A percentile compares a stretch with the other conserved stretches of the same genome.
Evolutionary conservation across 768 basidiomycete species (phyloP).

Genomic region (Astraeus odoratus): DNA sequence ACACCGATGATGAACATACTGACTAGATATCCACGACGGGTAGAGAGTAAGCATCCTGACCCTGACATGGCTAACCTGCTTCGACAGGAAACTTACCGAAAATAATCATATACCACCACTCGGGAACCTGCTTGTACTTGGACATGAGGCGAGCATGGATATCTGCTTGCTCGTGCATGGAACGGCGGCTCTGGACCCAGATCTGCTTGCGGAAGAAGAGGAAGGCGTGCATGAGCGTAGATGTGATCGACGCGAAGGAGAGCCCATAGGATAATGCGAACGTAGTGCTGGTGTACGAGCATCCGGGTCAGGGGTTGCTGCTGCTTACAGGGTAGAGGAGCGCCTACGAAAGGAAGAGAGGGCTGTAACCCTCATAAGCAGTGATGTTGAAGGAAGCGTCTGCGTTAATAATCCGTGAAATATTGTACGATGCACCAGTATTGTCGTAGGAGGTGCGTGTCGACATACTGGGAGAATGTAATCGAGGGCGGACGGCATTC

Average conservation of each 20-base stretch:
- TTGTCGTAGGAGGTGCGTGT: conserved; percentile 64
- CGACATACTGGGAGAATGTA: conserved; percentile 34
- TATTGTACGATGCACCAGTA: conserved; percentile 50
- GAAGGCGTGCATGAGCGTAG: conserved; percentile 65
- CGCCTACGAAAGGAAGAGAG: conserved; percentile 47
- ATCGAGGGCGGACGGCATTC: neutral
- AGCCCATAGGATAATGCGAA: conserved; percentile 78
- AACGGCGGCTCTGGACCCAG: conserved; percentile 60
- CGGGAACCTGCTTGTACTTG: conserved; percentile 50
- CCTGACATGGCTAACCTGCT: too few relatives aligned
- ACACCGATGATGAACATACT: conserved; percentile 55
- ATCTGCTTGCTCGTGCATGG: conserved; percentile 75
- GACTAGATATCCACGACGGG: conserved; percentile 44
- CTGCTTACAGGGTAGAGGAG: neutral
- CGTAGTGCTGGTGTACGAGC: conserved; percentile 24
- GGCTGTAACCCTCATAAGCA: conserved; percentile 51
- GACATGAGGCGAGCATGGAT: conserved; percentile 59
- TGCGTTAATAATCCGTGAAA: conserved; percentile 45
- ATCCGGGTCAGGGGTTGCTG: neutral
- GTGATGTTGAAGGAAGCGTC: conserved; percentile 50
- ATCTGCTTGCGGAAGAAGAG: conserved; percentile 79
- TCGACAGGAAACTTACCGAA: conserved; percentile 29
- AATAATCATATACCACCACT: conserved; percentile 49
- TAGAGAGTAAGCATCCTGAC: too few relatives aligned
- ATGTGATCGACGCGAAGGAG: conserved; percentile 74